These are phyloP conservation scores for Lentinula sp. DNA, from an alignment of 768 basidiomycete genomes.

Conservation along the genomic window DNA sequence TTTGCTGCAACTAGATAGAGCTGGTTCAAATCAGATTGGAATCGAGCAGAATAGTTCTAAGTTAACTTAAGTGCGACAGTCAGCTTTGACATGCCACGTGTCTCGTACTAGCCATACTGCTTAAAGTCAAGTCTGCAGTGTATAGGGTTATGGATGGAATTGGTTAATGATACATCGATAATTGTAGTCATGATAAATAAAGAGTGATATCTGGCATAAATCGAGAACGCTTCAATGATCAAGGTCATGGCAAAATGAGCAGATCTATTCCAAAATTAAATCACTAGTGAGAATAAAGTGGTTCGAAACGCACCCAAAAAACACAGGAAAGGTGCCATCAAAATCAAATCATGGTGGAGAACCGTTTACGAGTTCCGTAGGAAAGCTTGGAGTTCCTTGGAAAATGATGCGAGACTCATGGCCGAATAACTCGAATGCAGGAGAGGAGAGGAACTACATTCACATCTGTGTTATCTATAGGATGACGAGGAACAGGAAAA, in stretches of 20 bases:
- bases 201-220: no score
- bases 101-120: no score
- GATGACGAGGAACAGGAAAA: no score
- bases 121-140: no score
- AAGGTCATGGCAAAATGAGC: neutral
- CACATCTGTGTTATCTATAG: neutral
- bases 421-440: neutral
- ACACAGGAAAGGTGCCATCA: neutral
- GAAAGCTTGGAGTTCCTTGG: neutral
- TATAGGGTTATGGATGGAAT: no score
- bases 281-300: neutral
- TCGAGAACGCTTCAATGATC: no score
- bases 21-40: no score
- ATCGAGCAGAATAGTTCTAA: no score
- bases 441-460: neutral
- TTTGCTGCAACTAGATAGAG: neutral
- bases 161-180: neutral
- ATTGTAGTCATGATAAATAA: neutral
- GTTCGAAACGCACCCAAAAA: neutral
- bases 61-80: neutral
- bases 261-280: neutral
- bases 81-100: constrained; percentile 1
- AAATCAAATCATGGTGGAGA: neutral
- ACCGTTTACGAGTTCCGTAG: neutral
- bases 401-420: neutral